Evolutionary conservation across 2,329 filamentous ascomycete species (phyloP), one percentile per base, ranked within the genome.

Genomic region (Fusarium sp.): DNA sequence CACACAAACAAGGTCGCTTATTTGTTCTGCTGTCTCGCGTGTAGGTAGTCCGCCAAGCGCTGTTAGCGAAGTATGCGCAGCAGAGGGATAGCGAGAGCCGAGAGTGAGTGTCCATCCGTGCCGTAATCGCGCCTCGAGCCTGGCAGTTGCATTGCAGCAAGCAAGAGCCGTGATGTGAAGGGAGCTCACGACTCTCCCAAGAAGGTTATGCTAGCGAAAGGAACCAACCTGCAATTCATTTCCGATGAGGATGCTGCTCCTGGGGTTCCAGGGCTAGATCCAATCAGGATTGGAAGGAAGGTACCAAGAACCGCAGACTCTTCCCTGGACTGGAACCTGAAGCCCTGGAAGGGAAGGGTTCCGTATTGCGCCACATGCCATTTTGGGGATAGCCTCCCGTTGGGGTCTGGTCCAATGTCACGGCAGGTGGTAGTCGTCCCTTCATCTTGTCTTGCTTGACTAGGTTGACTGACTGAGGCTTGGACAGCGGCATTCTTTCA

Each of bases 231-330:
- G 25, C 57, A 62, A 47, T 66, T 72, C 71, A 74, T 74, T 74
- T 69, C 66, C 69, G 59, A 68, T 69, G 65, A 63, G 71, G 66
- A 67, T 56, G 60, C 54, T 60, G 29, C 59, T 52, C 29, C 58
- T 61, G 38, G 38, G 58, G 38, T 47, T 33, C 31, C 16, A 33
- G 57, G 42, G 38, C 63, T 58, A 71, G 65, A 69, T 64, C 58
- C 27, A 60, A 71, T 45, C 40, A 45, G 52, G 63, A 42, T 52
- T 57, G 27, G 50, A 47, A 57, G 52, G 25, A 16, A 58, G 36
- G n/a, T 70, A 62, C 63, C 54, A 60, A 57, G 58, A 70, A 70
- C 57, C 60, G 67, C 59, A 62, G 40, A 33, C 68, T 56, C 58
- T 68, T 35, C 68, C 66, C 27, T 59, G 59, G 59, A 66, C 16